A percentile compares a stretch with the other conserved stretches of the same genome.
Conservation (phyloP, 2,329 filamentous ascomycete species). For the Cercospora citrullina region DNA sequence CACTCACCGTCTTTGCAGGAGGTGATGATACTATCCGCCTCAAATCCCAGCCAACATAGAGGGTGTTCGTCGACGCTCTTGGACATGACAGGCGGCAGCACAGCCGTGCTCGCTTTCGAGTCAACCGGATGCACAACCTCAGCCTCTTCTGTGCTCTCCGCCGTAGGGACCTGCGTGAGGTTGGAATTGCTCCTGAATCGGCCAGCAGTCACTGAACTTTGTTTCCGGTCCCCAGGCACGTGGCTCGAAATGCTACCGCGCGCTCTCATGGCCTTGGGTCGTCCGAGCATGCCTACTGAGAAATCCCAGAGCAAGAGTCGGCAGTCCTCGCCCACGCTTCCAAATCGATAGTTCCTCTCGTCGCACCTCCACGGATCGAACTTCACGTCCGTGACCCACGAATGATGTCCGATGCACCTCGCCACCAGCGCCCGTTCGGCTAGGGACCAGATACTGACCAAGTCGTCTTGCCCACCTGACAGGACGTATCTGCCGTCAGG, state of each 20-base stretch:
- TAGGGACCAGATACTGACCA: constrained; percentile 94
- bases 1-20: constrained; percentile 83
- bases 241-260: constrained; percentile 54
- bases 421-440: constrained; percentile 82
- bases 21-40: constrained; percentile 88
- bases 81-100: constrained; percentile 85
- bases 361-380: constrained; percentile 98
- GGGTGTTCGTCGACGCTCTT: constrained; percentile 85
- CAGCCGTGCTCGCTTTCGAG: constrained; percentile 77
- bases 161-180: constrained; percentile 49
- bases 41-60: constrained; percentile 88
- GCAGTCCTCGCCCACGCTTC: constrained; percentile 92
- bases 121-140: constrained; percentile 77
- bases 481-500: constrained; percentile 95
- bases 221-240: constrained; percentile 52
- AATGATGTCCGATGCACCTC: constrained; percentile 90
- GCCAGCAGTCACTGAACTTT: constrained; percentile 51
- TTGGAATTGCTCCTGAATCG: constrained; percentile 72
- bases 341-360: constrained; percentile 91
- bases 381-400: constrained; percentile 89
- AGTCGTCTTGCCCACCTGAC: constrained; percentile 91
- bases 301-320: constrained; percentile 95
- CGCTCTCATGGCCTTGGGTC: constrained; percentile 70
- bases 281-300: constrained; percentile 90
- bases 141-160: constrained; percentile 50